phyloP scores from a whole-genome alignment of 2,329 filamentous ascomycete species.

The Fusarium sarcochroum region DNA sequence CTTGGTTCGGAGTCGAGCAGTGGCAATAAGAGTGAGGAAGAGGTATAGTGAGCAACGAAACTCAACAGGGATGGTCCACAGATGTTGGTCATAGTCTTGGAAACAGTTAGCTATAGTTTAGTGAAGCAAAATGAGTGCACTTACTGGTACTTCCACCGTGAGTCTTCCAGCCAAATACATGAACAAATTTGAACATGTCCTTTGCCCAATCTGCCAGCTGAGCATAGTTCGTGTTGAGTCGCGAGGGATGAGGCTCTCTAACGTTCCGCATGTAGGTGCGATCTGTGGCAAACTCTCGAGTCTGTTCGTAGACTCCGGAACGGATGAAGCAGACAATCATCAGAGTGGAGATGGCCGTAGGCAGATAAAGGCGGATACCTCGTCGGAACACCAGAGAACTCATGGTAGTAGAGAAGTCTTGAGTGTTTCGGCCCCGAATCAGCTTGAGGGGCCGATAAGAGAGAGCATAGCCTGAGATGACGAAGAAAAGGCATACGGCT shows the following conservation, averaged over 20 bases:
- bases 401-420: slow-evolving; percentile 61
- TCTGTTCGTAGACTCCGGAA: slow-evolving; percentile 64
- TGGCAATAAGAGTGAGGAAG: slow-evolving; percentile 66
- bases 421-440: slow-evolving; percentile 54
- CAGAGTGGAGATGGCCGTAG: slow-evolving; percentile 65
- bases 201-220: slow-evolving; percentile 63
- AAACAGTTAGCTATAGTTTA: neutral
- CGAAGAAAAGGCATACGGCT: slow-evolving; percentile 73
- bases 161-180: slow-evolving; percentile 65
- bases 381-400: slow-evolving; percentile 67
- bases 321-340: slow-evolving; percentile 61
- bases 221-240: slow-evolving; percentile 54
- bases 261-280: slow-evolving; percentile 62
- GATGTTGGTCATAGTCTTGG: slow-evolving; percentile 67
- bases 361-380: slow-evolving; percentile 66
- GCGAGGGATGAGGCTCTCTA: slow-evolving; percentile 62
- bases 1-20: slow-evolving; percentile 60
- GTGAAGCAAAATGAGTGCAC: slow-evolving; percentile 4
- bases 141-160: slow-evolving; percentile 62
- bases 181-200: slow-evolving; percentile 65
- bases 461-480: slow-evolving; percentile 73
- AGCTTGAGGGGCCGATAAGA: slow-evolving; percentile 67
- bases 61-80: slow-evolving; percentile 75
- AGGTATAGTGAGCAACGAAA: slow-evolving; percentile 71
- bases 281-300: slow-evolving; percentile 62